Percentiles rank a stretch among this genome's conserved stretches.
phyloP scores from a whole-genome alignment of 1,139 yeast genomes.

The Debaryomycetaceae sp. region DNA sequence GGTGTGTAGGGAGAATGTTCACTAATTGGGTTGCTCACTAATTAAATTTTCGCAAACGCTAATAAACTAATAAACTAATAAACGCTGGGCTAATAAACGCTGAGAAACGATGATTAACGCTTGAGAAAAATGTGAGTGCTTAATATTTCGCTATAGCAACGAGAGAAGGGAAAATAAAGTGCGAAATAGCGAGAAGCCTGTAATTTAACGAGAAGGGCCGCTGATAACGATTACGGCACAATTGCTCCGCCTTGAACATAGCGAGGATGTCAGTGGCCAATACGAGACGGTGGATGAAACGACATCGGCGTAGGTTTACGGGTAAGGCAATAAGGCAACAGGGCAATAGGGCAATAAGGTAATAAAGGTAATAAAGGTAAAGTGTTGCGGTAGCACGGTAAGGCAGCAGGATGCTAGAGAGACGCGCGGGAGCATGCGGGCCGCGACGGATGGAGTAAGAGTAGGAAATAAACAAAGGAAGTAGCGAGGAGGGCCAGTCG shows the following conservation, averaged over 20 bases:
- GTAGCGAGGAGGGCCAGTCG: not conserved
- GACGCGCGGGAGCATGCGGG: not conserved
- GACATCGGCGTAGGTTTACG: not conserved
- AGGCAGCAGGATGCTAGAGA: not conserved
- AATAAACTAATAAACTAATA: too few species aligned
- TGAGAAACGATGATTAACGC: too few species aligned
- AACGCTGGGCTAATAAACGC: too few species aligned
- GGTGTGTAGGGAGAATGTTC: too few species aligned
- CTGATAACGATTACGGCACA: not conserved
- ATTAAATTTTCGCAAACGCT: too few species aligned
- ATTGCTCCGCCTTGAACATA: not conserved
- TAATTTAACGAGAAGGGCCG: not conserved
- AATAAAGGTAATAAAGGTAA: too few species aligned
- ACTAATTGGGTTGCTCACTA: too few species aligned
- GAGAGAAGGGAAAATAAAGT: not conserved
- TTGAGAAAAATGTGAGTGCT: too few species aligned
- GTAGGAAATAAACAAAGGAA: not conserved
- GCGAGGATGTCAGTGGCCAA: not conserved
- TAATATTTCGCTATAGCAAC: not conserved
- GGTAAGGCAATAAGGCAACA: not conserved
- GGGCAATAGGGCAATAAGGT: too few species aligned
- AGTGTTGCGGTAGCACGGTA: not conserved
- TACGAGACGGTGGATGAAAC: not conserved
- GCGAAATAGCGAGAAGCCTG: not conserved
- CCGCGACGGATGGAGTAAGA: not conserved